Evolutionary conservation across 768 basidiomycete genomes (phyloP).

Genomic region (Russula griseocarnosa): DNA sequence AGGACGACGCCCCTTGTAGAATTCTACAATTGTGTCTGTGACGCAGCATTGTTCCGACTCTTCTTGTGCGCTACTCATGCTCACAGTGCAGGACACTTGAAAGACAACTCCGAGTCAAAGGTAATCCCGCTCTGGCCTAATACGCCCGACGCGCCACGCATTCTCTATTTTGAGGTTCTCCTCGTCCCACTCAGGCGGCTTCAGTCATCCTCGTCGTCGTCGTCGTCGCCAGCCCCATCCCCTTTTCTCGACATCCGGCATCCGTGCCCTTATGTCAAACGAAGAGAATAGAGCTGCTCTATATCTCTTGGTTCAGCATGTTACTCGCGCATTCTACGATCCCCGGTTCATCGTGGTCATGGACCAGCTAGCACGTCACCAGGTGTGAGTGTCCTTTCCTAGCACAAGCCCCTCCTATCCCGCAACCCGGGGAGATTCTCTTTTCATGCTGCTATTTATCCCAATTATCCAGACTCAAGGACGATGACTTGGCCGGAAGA

Average conservation of each 20-base stretch:
- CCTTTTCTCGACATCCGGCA: not conserved
- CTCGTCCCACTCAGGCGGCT: slow-evolving; percentile 8
- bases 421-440: slow-evolving; percentile 13
- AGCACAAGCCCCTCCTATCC: slow-evolving; percentile 19
- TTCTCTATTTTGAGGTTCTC: slow-evolving; percentile 6
- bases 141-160: not conserved
- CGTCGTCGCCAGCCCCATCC: slow-evolving; percentile 7
- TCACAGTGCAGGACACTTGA: slow-evolving; percentile 18
- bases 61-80: slow-evolving; percentile 20
- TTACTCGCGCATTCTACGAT: slow-evolving; percentile 93
- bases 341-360: slow-evolving; percentile 85
- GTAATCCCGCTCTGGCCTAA: not conserved
- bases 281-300: slow-evolving; percentile 81
- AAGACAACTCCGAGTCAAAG: not conserved
- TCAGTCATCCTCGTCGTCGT: slow-evolving; percentile 11
- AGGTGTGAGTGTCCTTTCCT: slow-evolving; percentile 72
- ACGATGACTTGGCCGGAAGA: slow-evolving; percentile 88
- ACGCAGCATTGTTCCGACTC: slow-evolving; percentile 21
- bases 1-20: not conserved
- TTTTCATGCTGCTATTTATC: slow-evolving; percentile 31
- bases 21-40: slow-evolving; percentile 20
- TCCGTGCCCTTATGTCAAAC: slow-evolving; percentile 36
- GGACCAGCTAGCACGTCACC: slow-evolving; percentile 89
- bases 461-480: slow-evolving; percentile 63
- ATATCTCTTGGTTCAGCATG: slow-evolving; percentile 86